phyloP scores from a whole-genome alignment of 192 early-diverging fungal species.

The Gryganskiella cystojenkinii region DNA sequence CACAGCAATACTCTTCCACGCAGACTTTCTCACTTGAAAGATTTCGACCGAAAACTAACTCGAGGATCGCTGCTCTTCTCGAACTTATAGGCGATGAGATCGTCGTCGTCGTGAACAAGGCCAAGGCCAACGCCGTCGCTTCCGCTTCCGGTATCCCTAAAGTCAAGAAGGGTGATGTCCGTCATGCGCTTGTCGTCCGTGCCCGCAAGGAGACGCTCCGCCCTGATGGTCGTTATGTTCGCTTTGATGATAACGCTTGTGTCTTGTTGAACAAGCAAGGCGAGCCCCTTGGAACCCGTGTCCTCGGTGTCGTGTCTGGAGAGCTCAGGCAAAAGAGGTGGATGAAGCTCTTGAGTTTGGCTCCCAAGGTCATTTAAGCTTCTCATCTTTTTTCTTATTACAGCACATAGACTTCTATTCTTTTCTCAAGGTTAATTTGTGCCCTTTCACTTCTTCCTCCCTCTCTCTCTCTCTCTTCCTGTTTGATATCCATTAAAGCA shows the following conservation, averaged over 20 bases:
- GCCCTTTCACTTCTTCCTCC: too few species aligned
- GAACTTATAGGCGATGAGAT: constrained; percentile 96
- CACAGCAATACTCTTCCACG: too few species aligned
- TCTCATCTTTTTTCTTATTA: too few species aligned
- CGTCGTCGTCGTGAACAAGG: constrained; percentile 95
- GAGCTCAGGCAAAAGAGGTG: constrained; percentile 95
- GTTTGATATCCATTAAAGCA: constrained; percentile 1
- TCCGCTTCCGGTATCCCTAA: constrained; percentile 70
- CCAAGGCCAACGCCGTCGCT: constrained; percentile 78
- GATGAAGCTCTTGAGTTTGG: constrained; percentile 95
- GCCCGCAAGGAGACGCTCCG: constrained; percentile 89
- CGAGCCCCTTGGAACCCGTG: constrained; percentile 94
- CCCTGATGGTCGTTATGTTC: constrained; percentile 90
- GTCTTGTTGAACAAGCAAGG: constrained; percentile 94
- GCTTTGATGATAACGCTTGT: constrained; percentile 98
- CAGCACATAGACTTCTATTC: neutral
- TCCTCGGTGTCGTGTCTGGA: constrained; percentile 88
- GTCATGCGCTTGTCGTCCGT: constrained; percentile 90
- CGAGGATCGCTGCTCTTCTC: neutral
- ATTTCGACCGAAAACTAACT: too few species aligned
- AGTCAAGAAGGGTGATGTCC: constrained; percentile 94
- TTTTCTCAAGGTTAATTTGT: neutral
- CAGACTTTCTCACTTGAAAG: too few species aligned
- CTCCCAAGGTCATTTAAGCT: constrained; percentile 89
- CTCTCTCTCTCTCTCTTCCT: neutral